A percentile compares a stretch with the other conserved stretches of the same genome.
These are phyloP conservation scores for Leishmania guyanensis DNA, from an alignment of 208 protist genomes.

Conservation along the genomic window DNA sequence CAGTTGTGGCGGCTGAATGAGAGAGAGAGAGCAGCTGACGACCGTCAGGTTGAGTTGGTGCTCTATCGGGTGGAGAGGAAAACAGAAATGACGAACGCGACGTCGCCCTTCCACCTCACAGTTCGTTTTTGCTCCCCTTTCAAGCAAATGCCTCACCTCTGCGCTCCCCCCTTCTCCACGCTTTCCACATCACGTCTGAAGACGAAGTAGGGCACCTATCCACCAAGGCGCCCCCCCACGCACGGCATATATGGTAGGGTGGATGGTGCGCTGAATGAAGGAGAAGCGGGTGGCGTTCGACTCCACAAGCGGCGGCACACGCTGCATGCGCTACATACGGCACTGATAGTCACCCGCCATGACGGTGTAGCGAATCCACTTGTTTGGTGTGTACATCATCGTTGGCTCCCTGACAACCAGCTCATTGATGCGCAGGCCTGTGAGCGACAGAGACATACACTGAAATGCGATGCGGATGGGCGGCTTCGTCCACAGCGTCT, in stretches of 20 bases:
- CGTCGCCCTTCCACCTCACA: neutral
- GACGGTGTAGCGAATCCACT: conserved; percentile 99
- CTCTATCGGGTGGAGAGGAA: neutral
- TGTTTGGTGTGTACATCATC: conserved; percentile 91
- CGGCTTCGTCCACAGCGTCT: conserved; percentile 92
- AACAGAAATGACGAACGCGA: neutral
- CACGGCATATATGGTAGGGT: neutral
- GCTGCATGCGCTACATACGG: conserved; percentile 65
- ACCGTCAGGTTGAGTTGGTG: neutral
- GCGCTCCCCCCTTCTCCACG: neutral
- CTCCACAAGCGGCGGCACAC: neutral
- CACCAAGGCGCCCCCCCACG: neutral
- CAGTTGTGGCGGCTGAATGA: neutral
- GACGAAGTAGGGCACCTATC: neutral
- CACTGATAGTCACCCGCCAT: conserved; percentile 97
- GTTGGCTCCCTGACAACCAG: conserved; percentile 88
- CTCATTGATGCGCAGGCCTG: conserved; percentile 95
- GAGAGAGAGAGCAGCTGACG: neutral
- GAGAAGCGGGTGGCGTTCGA: neutral
- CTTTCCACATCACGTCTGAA: neutral
- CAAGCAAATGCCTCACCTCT: neutral
- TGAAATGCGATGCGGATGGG: conserved; percentile 97
- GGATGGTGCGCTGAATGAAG: neutral
- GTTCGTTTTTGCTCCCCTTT: neutral
- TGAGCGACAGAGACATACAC: conserved; percentile 95